phyloP scores from a whole-genome alignment of 169 alveolate genomes.

The Plasmodium knowlesi region DNA sequence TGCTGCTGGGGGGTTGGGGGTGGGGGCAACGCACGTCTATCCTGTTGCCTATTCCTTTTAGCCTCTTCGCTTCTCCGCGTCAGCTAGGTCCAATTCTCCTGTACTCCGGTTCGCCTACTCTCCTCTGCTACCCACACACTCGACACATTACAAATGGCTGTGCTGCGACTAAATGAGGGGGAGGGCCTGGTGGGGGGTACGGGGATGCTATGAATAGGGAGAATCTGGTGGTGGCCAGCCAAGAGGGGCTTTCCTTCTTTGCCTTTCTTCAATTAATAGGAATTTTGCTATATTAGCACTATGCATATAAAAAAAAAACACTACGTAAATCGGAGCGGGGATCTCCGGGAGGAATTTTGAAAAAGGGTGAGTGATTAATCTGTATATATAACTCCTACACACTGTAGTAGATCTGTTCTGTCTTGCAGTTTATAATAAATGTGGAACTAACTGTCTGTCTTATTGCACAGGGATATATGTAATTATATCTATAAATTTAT shows the following conservation, averaged over 20 bases:
- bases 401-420: no score
- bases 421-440: no score
- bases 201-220: not conserved
- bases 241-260: not conserved
- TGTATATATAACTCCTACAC: not conserved
- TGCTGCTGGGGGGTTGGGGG: not conserved
- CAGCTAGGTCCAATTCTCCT: slow-evolving; percentile 3
- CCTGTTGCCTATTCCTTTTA: not conserved
- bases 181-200: not conserved
- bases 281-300: not conserved
- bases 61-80: not conserved
- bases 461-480: no score
- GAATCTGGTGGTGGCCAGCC: not conserved
- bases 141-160: not conserved
- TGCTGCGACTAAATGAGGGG: not conserved
- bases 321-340: not conserved
- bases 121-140: not conserved
- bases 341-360: not conserved
- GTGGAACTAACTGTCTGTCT: no score
- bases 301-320: not conserved
- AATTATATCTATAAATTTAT: no score
- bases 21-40: no score
- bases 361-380: not conserved
- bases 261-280: not conserved
- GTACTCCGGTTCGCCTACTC: not conserved